phyloP scores from a whole-genome alignment of 2,329 filamentous ascomycete genomes.

The Aspergillus sp. region DNA sequence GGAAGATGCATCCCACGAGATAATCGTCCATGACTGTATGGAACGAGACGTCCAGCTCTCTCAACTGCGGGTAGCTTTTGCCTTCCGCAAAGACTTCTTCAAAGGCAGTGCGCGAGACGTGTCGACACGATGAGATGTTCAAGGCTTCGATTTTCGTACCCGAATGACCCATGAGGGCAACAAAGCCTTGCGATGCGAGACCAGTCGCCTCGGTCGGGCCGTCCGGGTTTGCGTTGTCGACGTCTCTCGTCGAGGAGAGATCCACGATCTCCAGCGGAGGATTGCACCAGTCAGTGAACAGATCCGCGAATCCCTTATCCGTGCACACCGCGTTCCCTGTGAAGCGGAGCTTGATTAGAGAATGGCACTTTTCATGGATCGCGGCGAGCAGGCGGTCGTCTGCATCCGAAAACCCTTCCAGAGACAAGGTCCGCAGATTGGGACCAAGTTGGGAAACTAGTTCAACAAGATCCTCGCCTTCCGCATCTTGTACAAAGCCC shows the following conservation, averaged over 20 bases:
- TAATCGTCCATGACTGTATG: conserved; percentile 45
- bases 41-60: conserved; percentile 75
- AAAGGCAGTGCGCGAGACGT: conserved; percentile 72
- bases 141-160: conserved; percentile 64
- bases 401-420: conserved; percentile 65
- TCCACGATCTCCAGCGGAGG: conserved; percentile 69
- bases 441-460: conserved; percentile 64
- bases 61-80: conserved; percentile 65
- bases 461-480: conserved; percentile 57
- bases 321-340: conserved; percentile 74
- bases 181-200: conserved; percentile 72
- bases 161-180: conserved; percentile 81
- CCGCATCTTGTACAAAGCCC: conserved; percentile 59
- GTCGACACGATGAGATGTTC: conserved; percentile 80
- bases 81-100: conserved; percentile 67
- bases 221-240: conserved; percentile 69
- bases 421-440: conserved; percentile 72
- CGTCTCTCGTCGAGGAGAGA: conserved; percentile 71
- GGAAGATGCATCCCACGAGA: conserved; percentile 44
- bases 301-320: conserved; percentile 67
- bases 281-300: conserved; percentile 78
- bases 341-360: conserved; percentile 75
- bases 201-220: conserved; percentile 65
- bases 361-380: conserved; percentile 68
- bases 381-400: conserved; percentile 69